phyloP scores from a whole-genome alignment of 805 yeast genomes.

The Myxozyma lipomycoides region DNA sequence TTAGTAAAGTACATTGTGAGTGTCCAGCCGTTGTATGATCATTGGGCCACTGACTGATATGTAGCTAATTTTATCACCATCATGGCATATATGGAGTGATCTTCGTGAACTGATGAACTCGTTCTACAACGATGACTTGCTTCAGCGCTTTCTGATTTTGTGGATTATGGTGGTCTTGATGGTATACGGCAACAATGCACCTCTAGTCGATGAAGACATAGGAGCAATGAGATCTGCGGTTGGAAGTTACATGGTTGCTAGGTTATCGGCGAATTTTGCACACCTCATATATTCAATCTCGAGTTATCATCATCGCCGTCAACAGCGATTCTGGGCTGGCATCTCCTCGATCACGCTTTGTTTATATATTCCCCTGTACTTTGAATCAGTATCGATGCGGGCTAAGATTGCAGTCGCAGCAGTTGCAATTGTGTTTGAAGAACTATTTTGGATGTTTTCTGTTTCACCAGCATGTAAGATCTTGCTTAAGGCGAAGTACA shows the following conservation, averaged over 20 bases:
- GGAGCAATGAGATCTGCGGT: constrained; percentile 44
- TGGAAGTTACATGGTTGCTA: constrained; percentile 48
- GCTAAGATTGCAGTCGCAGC: constrained; percentile 48
- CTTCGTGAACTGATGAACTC: constrained; percentile 60
- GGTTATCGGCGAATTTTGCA: constrained; percentile 41
- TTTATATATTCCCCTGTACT: constrained; percentile 43
- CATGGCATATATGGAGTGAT: constrained; percentile 66
- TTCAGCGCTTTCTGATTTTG: constrained; percentile 50
- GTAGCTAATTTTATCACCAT: constrained; percentile 46
- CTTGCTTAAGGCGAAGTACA: constrained; percentile 42
- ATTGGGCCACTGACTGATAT: not conserved
- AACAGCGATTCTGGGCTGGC: constrained; percentile 43
- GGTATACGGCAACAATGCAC: constrained; percentile 50
- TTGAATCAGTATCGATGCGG: constrained; percentile 38
- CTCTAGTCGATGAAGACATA: constrained; percentile 40
- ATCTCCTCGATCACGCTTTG: constrained; percentile 3
- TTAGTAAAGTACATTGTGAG: constrained; percentile 47
- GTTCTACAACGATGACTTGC: constrained; percentile 56
- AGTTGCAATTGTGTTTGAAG: constrained; percentile 44
- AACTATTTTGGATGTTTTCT: constrained; percentile 37
- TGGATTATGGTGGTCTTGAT: constrained; percentile 53
- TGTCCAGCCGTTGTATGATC: not conserved
- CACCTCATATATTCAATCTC: constrained; percentile 44
- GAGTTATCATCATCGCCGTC: constrained; percentile 46
- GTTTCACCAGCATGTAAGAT: constrained; percentile 50